These are phyloP conservation scores for Voacanga thouarsii DNA, from an alignment of 257 asterid genomes.

Conservation along the genomic window DNA sequence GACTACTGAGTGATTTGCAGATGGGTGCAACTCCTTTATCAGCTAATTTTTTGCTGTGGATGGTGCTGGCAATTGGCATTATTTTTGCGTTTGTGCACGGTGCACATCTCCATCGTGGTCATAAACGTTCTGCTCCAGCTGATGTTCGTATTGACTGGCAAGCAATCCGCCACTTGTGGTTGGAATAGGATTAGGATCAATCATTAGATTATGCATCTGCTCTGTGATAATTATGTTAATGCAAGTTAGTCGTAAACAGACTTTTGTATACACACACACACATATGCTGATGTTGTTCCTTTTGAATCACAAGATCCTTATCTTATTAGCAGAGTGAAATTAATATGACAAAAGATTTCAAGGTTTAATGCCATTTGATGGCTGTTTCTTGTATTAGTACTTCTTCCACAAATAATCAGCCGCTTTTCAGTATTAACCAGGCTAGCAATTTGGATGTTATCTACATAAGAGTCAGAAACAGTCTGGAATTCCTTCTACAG, in stretches of 20 bases:
- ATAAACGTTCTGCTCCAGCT: neutral
- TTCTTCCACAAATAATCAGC: neutral
- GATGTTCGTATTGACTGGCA: constrained; percentile 39
- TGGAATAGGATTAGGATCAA: constrained; percentile 14
- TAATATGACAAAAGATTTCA: neutral
- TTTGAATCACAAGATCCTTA: neutral
- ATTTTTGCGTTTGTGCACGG: neutral
- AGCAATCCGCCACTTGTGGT: constrained; percentile 54
- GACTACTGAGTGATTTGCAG: constrained; percentile 16
- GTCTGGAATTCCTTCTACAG: too few species aligned
- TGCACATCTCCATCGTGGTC: neutral
- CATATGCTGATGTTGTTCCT: neutral
- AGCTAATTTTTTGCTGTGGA: constrained; percentile 14
- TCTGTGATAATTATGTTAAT: neutral
- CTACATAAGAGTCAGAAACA: too few species aligned
- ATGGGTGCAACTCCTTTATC: neutral
- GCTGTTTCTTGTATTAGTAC: neutral
- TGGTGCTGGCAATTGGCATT: constrained; percentile 20
- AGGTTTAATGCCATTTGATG: neutral
- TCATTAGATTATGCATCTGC: neutral
- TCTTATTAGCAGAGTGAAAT: neutral
- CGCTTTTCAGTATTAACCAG: neutral
- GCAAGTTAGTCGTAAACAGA: neutral
- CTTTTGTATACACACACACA: neutral
- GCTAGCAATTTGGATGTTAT: neutral